phyloP scores from a whole-genome alignment of 306 rosid species.

The Adenanthera pavonina region DNA sequence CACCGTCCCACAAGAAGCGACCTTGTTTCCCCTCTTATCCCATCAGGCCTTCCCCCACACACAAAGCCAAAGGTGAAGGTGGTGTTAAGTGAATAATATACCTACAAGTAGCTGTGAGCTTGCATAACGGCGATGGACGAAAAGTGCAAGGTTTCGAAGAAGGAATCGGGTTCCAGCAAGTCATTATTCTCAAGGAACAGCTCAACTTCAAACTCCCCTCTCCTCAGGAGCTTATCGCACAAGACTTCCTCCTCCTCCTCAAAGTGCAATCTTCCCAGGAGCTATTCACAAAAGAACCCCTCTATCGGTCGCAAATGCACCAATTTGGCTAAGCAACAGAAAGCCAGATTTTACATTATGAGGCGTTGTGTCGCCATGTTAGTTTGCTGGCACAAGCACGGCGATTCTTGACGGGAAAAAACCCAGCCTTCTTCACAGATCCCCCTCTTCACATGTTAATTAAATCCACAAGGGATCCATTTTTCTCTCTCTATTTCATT shows the following conservation, averaged over 20 bases:
- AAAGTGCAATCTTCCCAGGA: constrained; percentile 67
- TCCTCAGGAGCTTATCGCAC: constrained; percentile 69
- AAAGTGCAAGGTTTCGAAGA: constrained; percentile 74
- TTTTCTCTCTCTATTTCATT: neutral
- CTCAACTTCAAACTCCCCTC: constrained; percentile 74
- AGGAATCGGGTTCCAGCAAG: constrained; percentile 55
- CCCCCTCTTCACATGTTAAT: constrained; percentile 37
- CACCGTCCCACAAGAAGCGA: constrained; percentile 17
- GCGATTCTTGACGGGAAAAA: constrained; percentile 57
- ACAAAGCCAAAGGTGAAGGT: constrained; percentile 3
- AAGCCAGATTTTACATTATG: constrained; percentile 96
- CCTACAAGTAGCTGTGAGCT: neutral
- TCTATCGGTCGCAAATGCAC: constrained; percentile 78
- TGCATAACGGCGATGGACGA: constrained; percentile 61
- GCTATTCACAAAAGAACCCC: constrained; percentile 70
- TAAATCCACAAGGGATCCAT: constrained; percentile 38
- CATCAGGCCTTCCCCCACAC: constrained; percentile 14
- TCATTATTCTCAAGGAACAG: constrained; percentile 68
- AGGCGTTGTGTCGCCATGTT: constrained; percentile 95
- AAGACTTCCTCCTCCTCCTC: constrained; percentile 60
- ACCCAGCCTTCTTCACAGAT: neutral
- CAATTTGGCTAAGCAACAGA: constrained; percentile 88
- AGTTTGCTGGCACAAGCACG: constrained; percentile 97
- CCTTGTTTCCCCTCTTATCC: constrained; percentile 27
- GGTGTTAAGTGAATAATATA: neutral